These are phyloP conservation scores for Erigeron canadensis DNA, from an alignment of 129 eudicot species.

Conservation along the genomic window DNA sequence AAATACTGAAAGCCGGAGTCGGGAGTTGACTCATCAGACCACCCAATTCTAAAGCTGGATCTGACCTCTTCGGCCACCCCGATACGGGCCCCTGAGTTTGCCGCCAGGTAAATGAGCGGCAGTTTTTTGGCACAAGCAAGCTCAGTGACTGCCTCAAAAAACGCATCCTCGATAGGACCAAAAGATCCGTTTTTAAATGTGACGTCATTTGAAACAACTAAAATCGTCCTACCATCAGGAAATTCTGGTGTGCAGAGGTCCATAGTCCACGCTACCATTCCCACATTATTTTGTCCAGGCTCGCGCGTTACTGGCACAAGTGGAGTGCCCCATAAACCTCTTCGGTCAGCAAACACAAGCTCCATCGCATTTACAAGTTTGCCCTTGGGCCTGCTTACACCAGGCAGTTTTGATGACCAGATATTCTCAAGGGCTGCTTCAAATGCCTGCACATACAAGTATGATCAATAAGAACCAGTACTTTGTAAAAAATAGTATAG, in stretches of 20 bases:
- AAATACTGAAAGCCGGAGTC: constrained; percentile 90
- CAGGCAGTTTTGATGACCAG: constrained; percentile 54
- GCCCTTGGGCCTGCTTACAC: constrained; percentile 40
- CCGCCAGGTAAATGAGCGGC: constrained; percentile 91
- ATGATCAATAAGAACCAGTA: background rate
- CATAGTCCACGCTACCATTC: constrained; percentile 98
- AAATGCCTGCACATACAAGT: constrained; percentile 65
- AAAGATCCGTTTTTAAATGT: constrained; percentile 92
- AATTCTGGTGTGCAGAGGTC: constrained; percentile 97
- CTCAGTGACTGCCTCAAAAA: constrained; percentile 88
- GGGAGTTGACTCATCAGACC: constrained; percentile 88
- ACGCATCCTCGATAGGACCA: constrained; percentile 93
- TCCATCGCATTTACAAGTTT: constrained; percentile 60
- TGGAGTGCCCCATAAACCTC: constrained; percentile 80
- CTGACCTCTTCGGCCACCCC: constrained; percentile 97
- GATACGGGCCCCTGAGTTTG: constrained; percentile 98
- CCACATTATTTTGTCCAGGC: constrained; percentile 83
- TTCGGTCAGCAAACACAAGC: constrained; percentile 62
- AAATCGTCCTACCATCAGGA: constrained; percentile 73
- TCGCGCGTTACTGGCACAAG: constrained; percentile 61
- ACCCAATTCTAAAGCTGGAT: constrained; percentile 89
- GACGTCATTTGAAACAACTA: constrained; percentile 91
- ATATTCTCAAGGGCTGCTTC: constrained; percentile 69
- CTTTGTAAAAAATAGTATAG: background rate
- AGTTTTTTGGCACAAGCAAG: constrained; percentile 74